These are phyloP conservation scores for Sisymbrium irio DNA, from an alignment of 345 rosid genomes.

Conservation along the genomic window DNA sequence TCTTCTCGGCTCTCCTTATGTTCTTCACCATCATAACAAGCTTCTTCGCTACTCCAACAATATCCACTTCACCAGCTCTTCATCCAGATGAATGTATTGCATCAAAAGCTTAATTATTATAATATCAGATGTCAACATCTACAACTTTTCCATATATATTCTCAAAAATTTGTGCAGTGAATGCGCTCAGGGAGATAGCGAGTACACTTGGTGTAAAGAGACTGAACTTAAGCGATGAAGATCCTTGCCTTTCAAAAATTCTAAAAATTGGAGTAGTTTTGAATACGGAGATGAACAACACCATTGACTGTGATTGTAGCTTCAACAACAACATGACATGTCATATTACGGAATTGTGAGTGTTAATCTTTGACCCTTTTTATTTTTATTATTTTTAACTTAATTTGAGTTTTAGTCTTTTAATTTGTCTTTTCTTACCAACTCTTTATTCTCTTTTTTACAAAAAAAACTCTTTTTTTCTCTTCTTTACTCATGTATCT, in stretches of 20 bases:
- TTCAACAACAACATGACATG: constrained; percentile 7
- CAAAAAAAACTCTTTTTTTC: too few relatives aligned
- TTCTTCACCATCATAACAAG: constrained; percentile 3
- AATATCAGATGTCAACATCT: background rate
- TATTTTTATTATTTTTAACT: too few relatives aligned
- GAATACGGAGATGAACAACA: background rate
- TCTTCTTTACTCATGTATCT: background rate
- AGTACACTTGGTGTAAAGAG: constrained; percentile 6
- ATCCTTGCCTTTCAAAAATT: background rate
- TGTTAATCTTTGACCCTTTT: background rate
- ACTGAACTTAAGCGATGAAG: background rate
- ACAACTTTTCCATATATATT: background rate
- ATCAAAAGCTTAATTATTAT: background rate
- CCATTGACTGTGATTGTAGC: background rate
- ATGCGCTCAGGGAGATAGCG: constrained; percentile 5
- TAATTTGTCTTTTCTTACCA: background rate
- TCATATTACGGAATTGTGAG: constrained; percentile 19
- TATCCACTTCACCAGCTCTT: background rate
- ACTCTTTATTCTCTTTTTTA: background rate
- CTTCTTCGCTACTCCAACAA: background rate
- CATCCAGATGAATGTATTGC: constrained; percentile 13
- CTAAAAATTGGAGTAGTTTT: background rate
- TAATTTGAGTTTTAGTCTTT: constrained; percentile 2
- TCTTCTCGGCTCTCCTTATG: background rate
- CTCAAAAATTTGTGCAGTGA: background rate